Evolutionary conservation across 202 grass and related monocot species (phyloP).

Genomic region (Schoenoplectus tabernaemontani): DNA sequence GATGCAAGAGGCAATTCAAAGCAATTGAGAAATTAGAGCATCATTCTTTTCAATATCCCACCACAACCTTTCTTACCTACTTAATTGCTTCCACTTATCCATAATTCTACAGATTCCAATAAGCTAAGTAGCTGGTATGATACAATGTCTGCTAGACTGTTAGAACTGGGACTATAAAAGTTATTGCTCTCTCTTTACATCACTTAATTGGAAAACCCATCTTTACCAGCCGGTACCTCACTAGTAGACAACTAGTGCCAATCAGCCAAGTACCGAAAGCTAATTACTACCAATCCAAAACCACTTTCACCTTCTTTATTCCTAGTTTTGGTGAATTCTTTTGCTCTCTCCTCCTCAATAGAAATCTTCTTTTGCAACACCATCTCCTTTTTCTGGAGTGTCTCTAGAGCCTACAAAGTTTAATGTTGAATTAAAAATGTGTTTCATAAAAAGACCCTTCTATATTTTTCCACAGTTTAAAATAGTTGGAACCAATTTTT

Average conservation of each 20-base stretch:
- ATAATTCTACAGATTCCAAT: background rate
- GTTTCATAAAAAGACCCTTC: background rate
- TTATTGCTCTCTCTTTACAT: background rate
- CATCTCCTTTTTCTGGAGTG: constrained; percentile 57
- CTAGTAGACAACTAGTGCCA: background rate
- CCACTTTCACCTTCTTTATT: constrained; percentile 54
- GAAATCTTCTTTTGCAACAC: constrained; percentile 88
- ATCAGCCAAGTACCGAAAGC: background rate
- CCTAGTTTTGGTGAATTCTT: constrained; percentile 61
- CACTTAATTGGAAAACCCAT: background rate
- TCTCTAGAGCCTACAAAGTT: constrained; percentile 53
- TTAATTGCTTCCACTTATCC: background rate
- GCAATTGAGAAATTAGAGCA: background rate
- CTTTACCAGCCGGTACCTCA: background rate
- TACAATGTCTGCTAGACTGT: background rate
- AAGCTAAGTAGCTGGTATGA: background rate
- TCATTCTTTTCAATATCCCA: background rate
- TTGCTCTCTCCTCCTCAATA: constrained; percentile 69
- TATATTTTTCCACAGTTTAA: background rate
- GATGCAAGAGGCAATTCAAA: background rate
- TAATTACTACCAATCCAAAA: background rate
- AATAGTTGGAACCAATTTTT: no score
- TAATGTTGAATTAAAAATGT: background rate
- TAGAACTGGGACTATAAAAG: background rate
- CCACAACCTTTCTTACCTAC: background rate